Evolutionary conservation across 306 rosid genomes (phyloP), one percentile per base, ranked within the genome.

Genomic region (Dalbergia oliveri): DNA sequence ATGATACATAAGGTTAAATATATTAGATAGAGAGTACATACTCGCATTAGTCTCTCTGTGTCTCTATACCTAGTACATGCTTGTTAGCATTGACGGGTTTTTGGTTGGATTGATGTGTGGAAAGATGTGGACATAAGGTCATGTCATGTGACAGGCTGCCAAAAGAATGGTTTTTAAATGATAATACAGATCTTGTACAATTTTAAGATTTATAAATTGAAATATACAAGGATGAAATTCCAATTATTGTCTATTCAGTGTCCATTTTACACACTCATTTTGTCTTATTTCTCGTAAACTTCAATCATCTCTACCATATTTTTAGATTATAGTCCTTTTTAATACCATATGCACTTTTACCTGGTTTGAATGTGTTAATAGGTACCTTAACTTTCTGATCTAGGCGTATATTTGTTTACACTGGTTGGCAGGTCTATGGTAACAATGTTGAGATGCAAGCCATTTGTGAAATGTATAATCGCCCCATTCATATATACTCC

Each of bases 401-500:
- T 71, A 62, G 62, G 66, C 34, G 10, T 66, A 61, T 31, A 58
- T 58, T 23, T 81, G 51, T 53, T 56, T 37, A 15, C 79, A 8
- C n/a, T 79, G 80, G 57, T 50, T 84, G 84, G 77, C 91, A 95
- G 99, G 99, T 91, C 61, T 95, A 93, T 49, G 99, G 99, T 64
- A 95, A 95, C 84, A 95, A 95, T 88, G 88, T 80, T 78, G 99
- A 95, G 93, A 95, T 95, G 80, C 99, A 95, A 83, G 97, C 93
- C 39, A 82, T 95, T 72, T 90, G 88, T 70, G 99, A 95, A 84
- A 95, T 95, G 97, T 95, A 95, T 59, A 95, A 95, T 82, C 90
- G 99, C 57, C 99, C 97, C 23, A 93, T 95, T 82, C 98, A 95
- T 86, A 95, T 95, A 53, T 91, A 90, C 84, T 90, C 93, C 56